These are phyloP conservation scores for Elongisporangium prolatum DNA, from an alignment of 352 stramenopile genomes.

Conservation along the genomic window DNA sequence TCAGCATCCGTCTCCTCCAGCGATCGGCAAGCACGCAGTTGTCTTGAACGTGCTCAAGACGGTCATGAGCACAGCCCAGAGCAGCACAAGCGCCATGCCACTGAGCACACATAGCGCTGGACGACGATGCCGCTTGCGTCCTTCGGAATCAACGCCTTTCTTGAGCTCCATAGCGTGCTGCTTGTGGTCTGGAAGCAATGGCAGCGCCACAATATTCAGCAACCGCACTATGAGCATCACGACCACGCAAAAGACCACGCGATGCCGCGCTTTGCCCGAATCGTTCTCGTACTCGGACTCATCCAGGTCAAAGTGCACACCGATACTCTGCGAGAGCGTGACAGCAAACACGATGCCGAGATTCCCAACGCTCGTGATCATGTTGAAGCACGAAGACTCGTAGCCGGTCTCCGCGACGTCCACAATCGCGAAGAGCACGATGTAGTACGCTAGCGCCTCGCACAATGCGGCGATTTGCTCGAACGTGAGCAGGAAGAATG, in stretches of 20 bases:
- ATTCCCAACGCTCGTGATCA: slow-evolving; percentile 49
- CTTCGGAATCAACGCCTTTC: slow-evolving; percentile 8
- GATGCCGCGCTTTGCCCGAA: slow-evolving; percentile 29
- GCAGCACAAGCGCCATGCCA: slow-evolving; percentile 29
- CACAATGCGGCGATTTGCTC: slow-evolving; percentile 45
- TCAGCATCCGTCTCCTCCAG: slow-evolving; percentile 57
- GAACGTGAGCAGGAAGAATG: slow-evolving; percentile 32
- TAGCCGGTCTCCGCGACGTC: slow-evolving; percentile 40
- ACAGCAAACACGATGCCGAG: slow-evolving; percentile 44
- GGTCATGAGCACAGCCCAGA: slow-evolving; percentile 52
- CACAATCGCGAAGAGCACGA: slow-evolving; percentile 40
- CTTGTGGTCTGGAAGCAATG: slow-evolving; percentile 38
- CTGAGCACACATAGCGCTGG: slow-evolving; percentile 21
- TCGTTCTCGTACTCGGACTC: slow-evolving; percentile 44
- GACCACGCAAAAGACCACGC: slow-evolving; percentile 46
- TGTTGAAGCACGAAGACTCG: slow-evolving; percentile 42
- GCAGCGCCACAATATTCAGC: slow-evolving; percentile 25
- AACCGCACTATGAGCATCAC: slow-evolving; percentile 31
- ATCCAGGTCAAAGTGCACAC: slow-evolving; percentile 56
- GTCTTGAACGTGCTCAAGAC: slow-evolving; percentile 41
- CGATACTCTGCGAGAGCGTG: slow-evolving; percentile 60
- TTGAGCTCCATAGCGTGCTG: slow-evolving; percentile 28
- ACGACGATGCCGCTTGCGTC: slow-evolving; percentile 11
- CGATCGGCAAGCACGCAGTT: slow-evolving; percentile 60
- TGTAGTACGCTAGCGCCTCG: slow-evolving; percentile 51